Percentiles rank a stretch among this genome's conserved stretches.
phyloP scores from a whole-genome alignment of 2,329 filamentous ascomycete genomes.

The Pseudogymnoascus sp. region DNA sequence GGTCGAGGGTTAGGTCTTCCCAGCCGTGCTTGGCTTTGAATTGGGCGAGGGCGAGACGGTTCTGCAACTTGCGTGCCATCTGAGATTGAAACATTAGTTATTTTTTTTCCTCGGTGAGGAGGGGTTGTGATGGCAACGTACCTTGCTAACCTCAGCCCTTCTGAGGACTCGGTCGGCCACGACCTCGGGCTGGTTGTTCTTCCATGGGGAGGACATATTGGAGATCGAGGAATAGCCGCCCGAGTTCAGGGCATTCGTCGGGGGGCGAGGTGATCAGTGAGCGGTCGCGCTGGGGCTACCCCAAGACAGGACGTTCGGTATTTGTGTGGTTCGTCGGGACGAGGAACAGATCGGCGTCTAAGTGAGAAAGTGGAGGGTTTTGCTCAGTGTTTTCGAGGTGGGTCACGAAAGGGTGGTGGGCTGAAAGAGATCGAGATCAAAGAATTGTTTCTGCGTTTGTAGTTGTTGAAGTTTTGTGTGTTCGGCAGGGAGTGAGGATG shows the following conservation, averaged over 20 bases:
- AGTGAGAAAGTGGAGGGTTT: slow-evolving; percentile 27
- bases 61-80: slow-evolving; percentile 90
- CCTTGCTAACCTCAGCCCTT: slow-evolving; percentile 69
- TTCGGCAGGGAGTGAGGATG: background rate
- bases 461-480: background rate
- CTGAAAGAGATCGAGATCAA: background rate
- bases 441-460: background rate
- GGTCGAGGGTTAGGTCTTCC: slow-evolving; percentile 81
- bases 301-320: background rate
- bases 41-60: slow-evolving; percentile 88
- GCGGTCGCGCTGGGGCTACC: background rate
- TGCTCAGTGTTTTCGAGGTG: slow-evolving; percentile 4
- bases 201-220: slow-evolving; percentile 54
- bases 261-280: background rate
- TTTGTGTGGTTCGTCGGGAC: slow-evolving; percentile 7
- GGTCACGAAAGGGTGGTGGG: background rate
- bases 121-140: slow-evolving; percentile 35
- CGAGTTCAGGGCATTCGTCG: background rate
- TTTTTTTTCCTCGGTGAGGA: background rate
- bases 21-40: slow-evolving; percentile 96
- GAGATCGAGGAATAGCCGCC: slow-evolving; percentile 10
- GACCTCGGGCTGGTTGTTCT: slow-evolving; percentile 53
- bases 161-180: slow-evolving; percentile 65
- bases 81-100: slow-evolving; percentile 34
- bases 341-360: slow-evolving; percentile 18